phyloP scores from a whole-genome alignment of 2,329 filamentous ascomycete species.

The Venturia pyrina region DNA sequence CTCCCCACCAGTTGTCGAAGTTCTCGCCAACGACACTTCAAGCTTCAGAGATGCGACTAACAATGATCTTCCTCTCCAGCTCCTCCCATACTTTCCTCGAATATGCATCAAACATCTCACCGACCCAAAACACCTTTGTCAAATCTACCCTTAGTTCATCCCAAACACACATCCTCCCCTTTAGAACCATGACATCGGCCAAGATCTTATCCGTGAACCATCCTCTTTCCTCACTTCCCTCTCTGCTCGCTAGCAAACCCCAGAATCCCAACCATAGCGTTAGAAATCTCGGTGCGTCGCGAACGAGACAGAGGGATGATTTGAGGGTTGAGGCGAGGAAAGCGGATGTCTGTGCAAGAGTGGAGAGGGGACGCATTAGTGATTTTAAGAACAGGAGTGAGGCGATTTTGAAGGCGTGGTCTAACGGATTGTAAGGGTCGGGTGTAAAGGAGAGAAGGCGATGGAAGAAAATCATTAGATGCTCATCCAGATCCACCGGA shows the following conservation, averaged over 20 bases:
- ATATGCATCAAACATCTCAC: not conserved
- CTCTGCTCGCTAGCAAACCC: not conserved
- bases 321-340: not conserved
- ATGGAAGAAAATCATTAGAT: not conserved
- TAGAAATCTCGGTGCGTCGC: not conserved
- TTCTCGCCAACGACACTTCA: not conserved
- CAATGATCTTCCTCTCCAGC: not conserved
- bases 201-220: not conserved
- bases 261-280: not conserved
- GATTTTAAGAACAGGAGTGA: not conserved
- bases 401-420: not conserved
- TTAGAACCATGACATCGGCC: not conserved
- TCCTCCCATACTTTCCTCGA: not conserved
- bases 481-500: not conserved
- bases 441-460: not conserved
- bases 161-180: conserved; percentile 2
- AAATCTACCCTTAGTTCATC: not conserved
- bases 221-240: not conserved
- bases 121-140: not conserved
- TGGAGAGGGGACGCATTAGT: not conserved
- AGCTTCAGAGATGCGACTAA: not conserved
- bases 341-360: not conserved
- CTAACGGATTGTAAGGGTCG: not conserved
- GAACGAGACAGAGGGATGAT: not conserved
- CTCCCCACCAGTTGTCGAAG: too few species aligned